Evolutionary conservation across 495 filamentous ascomycete species (phyloP).

Genomic region (Lophiotrema nucula): DNA sequence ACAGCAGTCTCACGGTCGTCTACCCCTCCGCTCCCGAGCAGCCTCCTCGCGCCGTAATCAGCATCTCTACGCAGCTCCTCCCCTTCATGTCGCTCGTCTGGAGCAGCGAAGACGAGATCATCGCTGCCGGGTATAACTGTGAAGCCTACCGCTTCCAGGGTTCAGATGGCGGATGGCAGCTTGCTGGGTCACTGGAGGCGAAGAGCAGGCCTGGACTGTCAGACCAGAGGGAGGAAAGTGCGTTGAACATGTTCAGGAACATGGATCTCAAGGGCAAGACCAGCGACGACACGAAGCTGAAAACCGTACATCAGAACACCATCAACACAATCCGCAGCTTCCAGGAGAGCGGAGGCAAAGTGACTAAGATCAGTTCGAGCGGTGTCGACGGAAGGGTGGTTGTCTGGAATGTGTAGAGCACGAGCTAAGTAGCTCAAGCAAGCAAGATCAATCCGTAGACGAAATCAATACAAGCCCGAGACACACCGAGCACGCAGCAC

Average conservation of each 20-base stretch:
- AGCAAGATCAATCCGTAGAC: too few relatives aligned
- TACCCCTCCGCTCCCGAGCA: conserved; percentile 92
- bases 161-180: conserved; percentile 78
- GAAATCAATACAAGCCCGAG: too few relatives aligned
- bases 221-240: conserved; percentile 72
- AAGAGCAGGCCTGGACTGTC: conserved; percentile 52
- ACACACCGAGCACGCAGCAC: too few relatives aligned
- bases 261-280: conserved; percentile 96
- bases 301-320: conserved; percentile 96
- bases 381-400: conserved; percentile 95
- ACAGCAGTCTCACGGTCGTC: conserved; percentile 93
- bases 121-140: conserved; percentile 95
- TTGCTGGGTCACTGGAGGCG: conserved; percentile 77
- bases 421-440: too few relatives aligned
- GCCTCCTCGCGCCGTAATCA: conserved; percentile 82
- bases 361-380: conserved; percentile 84
- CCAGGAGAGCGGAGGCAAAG: conserved; percentile 60
- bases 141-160: conserved; percentile 89
- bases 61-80: conserved; percentile 80
- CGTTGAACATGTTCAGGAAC: conserved; percentile 98
- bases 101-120: conserved; percentile 89
- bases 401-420: conserved; percentile 58
- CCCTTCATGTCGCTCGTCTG: conserved; percentile 91
- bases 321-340: conserved; percentile 79
- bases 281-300: conserved; percentile 86